A percentile compares a stretch with the other conserved stretches of the same genome.
Evolutionary conservation across 495 filamentous ascomycete species (phyloP).

Genomic region (Emericellopsis terricola): DNA sequence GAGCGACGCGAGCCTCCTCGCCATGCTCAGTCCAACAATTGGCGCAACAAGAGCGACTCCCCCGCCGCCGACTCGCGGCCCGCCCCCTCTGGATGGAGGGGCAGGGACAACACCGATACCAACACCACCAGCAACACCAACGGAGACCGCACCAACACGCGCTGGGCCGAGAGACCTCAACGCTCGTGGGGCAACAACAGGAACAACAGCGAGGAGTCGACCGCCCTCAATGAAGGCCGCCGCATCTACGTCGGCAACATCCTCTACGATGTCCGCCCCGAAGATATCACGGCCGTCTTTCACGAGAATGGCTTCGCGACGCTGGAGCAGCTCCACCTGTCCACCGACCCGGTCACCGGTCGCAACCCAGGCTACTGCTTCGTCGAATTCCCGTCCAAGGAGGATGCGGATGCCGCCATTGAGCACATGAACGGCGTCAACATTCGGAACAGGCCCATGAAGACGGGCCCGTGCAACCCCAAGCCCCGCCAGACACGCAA

Average conservation of each 20-base stretch:
- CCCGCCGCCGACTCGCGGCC: too few relatives aligned
- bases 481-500: conserved; percentile 8
- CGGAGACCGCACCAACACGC: too few relatives aligned
- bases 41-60: too few relatives aligned
- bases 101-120: too few relatives aligned
- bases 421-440: conserved; percentile 31
- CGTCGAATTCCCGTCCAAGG: conserved; percentile 37
- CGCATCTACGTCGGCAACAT: conserved; percentile 53
- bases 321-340: conserved; percentile 44
- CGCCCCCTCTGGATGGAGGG: too few relatives aligned
- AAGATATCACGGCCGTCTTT: conserved; percentile 43
- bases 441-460: conserved; percentile 36
- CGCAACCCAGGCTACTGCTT: conserved; percentile 59
- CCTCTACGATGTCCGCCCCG: conserved; percentile 41
- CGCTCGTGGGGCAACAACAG: too few relatives aligned
- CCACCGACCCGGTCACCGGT: conserved; percentile 46
- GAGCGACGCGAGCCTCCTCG: too few relatives aligned
- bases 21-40: too few relatives aligned
- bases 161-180: too few relatives aligned
- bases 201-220: too few relatives aligned
- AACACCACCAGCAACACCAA: too few relatives aligned
- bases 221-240: conserved; percentile 29
- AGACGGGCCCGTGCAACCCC: conserved; percentile 41
- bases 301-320: conserved; percentile 19
- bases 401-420: conserved; percentile 40